Evolutionary conservation across 2,329 filamentous ascomycete genomes (phyloP).

Genomic region (Alternaria brassicae): DNA sequence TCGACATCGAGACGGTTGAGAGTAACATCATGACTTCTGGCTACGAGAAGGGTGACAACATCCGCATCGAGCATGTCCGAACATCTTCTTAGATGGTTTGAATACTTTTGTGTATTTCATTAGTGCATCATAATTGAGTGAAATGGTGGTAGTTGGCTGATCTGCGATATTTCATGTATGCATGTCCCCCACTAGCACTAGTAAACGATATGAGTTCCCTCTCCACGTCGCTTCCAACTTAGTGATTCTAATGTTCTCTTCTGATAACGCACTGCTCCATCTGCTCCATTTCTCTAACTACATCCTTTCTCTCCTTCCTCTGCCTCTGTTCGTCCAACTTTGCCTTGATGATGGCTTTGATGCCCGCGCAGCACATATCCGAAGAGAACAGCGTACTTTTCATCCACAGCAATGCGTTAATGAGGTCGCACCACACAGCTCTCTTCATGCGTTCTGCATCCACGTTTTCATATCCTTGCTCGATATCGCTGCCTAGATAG

Average conservation of each 20-base stretch:
- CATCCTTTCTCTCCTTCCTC: constrained; percentile 1
- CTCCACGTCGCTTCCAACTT: background rate
- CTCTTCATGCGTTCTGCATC: constrained; percentile 26
- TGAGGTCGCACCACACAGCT: constrained; percentile 33
- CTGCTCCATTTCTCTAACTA: constrained; percentile 7
- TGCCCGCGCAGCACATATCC: constrained; percentile 33
- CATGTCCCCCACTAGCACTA: constrained; percentile 3
- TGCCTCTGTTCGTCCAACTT: constrained; percentile 13
- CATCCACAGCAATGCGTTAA: constrained; percentile 34
- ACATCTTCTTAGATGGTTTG: constrained; percentile 6
- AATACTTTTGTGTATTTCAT: constrained; percentile 4
- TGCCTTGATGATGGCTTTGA: constrained; percentile 25
- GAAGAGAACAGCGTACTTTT: constrained; percentile 35
- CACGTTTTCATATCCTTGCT: constrained; percentile 15
- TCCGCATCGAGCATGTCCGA: constrained; percentile 25
- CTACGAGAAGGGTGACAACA: constrained; percentile 36
- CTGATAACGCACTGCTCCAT: constrained; percentile 10
- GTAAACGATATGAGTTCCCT: constrained; percentile 4
- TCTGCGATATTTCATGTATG: constrained; percentile 9
- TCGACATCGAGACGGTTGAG: constrained; percentile 36
- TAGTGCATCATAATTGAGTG: background rate
- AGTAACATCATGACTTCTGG: constrained; percentile 22
- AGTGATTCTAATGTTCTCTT: background rate
- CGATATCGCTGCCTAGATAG: constrained; percentile 9
- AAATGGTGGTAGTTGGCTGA: background rate